Base-by-base conservation (phyloP, 2,329 filamentous ascomycete species). In the Cercospora citrullina region DNA sequence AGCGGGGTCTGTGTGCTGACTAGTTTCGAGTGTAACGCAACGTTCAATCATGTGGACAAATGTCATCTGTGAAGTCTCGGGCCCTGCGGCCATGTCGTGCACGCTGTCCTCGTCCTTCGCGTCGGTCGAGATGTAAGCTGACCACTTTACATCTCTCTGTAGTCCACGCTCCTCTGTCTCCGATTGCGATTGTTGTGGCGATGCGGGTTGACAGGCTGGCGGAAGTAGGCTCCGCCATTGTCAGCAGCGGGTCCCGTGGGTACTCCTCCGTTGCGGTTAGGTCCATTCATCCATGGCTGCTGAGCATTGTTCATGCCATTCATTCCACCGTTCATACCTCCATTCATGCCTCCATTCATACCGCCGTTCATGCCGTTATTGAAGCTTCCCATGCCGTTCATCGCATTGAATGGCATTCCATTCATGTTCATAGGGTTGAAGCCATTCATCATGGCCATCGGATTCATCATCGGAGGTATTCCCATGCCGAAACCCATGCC, bases 121-220 rank as follows among this genome's bases (percentile, higher is more conserved):
- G 21, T 51, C 45, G 9, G 6, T 16, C 26, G 53, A 58, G 28
- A 3, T 26, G 16, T 30, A 8, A 10, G 28, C 26, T 58, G 30
- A 18, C 31, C 36, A 7, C 14, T 63, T 18, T 59, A 94, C 60
- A 97, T 84, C 82, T 96, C 92, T 71, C 92, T 87, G 79, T 95
- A 98, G 81, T 99, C 95, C 78, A 92, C 95, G 10, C 94, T 94
- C 65, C 95, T 87, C 64, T 92, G 88, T 74, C 92, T 86, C 72
- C 90, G 88, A 75, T 93, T 90, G 75, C 91, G 87, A 76, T 93
- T 92, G 79, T 94, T 90, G 77, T 95, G 92, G 61, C 95, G 88
- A 77, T 97, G 92, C 2, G 94, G 94, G 77, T 99, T 99, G 70
- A 98, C 92, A 0, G 95, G 95, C 79, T 97, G 94, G 67, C 95